Conservation (phyloP, 1,284 basidiomycete species). For the Malassezia equina region DNA sequence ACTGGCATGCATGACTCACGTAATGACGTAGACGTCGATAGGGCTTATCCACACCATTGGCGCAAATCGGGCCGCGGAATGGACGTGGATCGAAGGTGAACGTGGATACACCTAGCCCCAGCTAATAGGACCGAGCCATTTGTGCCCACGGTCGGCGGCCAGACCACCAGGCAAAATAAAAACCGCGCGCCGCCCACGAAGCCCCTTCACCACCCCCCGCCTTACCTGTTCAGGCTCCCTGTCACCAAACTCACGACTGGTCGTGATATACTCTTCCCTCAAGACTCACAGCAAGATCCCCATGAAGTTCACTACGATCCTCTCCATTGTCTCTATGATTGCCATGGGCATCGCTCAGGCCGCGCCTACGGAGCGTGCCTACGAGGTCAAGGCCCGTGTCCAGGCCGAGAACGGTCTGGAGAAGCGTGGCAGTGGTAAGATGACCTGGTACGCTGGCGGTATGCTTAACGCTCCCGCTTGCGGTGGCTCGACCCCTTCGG, state of each 20-base stretch:
- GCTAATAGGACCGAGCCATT: background rate
- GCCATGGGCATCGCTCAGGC: slow-evolving; percentile 13
- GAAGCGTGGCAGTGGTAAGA: slow-evolving; percentile 16
- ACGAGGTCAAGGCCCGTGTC: slow-evolving; percentile 30
- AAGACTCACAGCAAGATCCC: slow-evolving; percentile 4
- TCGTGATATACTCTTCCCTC: slow-evolving; percentile 9
- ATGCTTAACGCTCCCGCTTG: slow-evolving; percentile 40
- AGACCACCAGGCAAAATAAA: background rate
- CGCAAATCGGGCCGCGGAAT: background rate
- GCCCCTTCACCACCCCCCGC: slow-evolving; percentile 2
- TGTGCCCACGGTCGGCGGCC: background rate
- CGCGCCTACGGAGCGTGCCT: slow-evolving; percentile 17
- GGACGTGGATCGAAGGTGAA: background rate
- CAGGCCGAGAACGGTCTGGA: slow-evolving; percentile 15
- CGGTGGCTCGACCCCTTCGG: slow-evolving; percentile 32
- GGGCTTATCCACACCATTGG: background rate
- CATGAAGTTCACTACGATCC: slow-evolving; percentile 32
- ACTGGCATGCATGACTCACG: background rate
- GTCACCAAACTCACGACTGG: slow-evolving; percentile 13
- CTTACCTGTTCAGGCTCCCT: background rate
- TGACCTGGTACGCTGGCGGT: slow-evolving; percentile 36
- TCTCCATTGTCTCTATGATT: slow-evolving; percentile 20
- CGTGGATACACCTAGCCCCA: background rate
- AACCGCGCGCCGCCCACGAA: background rate
- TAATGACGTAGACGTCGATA: background rate